Base-by-base conservation (phyloP, 2,329 filamentous ascomycete species). In the Fusarium udum region DNA sequence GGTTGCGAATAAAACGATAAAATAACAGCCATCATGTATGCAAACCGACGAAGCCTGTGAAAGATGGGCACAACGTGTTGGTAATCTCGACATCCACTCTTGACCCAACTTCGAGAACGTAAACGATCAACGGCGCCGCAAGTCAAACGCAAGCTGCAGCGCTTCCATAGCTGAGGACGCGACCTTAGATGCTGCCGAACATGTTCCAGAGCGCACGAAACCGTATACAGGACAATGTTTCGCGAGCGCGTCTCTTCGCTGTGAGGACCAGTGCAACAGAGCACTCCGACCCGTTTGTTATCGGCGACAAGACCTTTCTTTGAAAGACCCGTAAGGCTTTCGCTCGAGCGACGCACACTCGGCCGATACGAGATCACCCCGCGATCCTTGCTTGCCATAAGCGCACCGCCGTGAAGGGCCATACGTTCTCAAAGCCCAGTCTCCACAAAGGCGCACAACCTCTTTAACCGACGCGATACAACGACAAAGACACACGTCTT, bases 1-100 rank as follows among this genome's bases (percentile, higher is more conserved):
- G 6, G 2, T 2, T 9, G 4, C 24, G 14, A n/a, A 3, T 8
- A 8, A 1, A 8, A 26, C 12, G 7, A 52, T 26, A 11, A 4
- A 52, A 20, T 4, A 2, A 36, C 20, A 20, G 12, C 11, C 12
- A 6, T 7, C 6, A 20, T 22, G 18, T 3, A 26, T 8, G 6
- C 6, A 6, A 5, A 1, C 4, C 4, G 26, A 22, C 14, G 26
- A 31, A 31, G 1, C 6, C 4, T 3, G 10, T 31, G 26, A 22
- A 31, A 31, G 14, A 48, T 12, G 4, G 45, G 10, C 10, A 6
- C 20, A 26, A 20, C 4, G 24, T 13, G 24, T 14, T 9, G 13
- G 18, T 4, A 8, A 14, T 46, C 14, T 20, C 2, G 18, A 46
- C 12, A 0, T 20, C 18, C n/a, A 20, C 16, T 0, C 24, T 46